phyloP scores from a whole-genome alignment of 2,329 filamentous ascomycete species.

The Beauveria varroae region DNA sequence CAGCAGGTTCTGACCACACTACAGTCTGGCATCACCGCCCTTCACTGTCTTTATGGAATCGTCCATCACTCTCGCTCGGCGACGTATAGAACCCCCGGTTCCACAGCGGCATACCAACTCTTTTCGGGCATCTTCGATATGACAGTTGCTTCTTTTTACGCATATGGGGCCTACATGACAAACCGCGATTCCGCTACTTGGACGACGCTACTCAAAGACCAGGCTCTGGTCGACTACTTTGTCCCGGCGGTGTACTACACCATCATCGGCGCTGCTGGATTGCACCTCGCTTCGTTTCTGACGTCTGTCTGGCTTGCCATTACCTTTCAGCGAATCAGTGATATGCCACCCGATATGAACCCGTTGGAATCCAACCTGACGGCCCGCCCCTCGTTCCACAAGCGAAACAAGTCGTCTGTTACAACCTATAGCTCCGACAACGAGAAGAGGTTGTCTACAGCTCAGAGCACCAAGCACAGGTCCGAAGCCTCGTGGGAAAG shows the following conservation, averaged over 20 bases:
- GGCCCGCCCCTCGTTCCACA: slow-evolving; percentile 57
- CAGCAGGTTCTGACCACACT: background rate
- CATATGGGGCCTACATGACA: slow-evolving; percentile 43
- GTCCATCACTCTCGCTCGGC: slow-evolving; percentile 71
- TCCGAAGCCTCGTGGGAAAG: slow-evolving; percentile 39
- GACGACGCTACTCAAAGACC: slow-evolving; percentile 58
- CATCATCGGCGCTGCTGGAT: slow-evolving; percentile 52
- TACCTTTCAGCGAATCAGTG: slow-evolving; percentile 74
- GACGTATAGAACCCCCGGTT: slow-evolving; percentile 64
- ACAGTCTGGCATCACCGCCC: slow-evolving; percentile 56
- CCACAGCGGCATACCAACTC: slow-evolving; percentile 80
- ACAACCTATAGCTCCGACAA: slow-evolving; percentile 38
- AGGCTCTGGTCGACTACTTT: slow-evolving; percentile 50
- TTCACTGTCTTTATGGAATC: slow-evolving; percentile 69
- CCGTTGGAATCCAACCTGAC: slow-evolving; percentile 83
- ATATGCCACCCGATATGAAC: slow-evolving; percentile 89
- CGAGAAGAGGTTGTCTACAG: slow-evolving; percentile 53
- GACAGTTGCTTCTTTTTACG: slow-evolving; percentile 46
- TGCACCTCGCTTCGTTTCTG: slow-evolving; percentile 64
- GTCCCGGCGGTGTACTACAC: slow-evolving; percentile 61
- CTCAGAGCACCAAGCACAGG: slow-evolving; percentile 32
- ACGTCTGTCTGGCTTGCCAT: slow-evolving; percentile 69
- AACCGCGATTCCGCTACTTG: slow-evolving; percentile 45
- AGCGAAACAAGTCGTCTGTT: slow-evolving; percentile 61
- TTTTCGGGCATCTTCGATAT: slow-evolving; percentile 71